Evolutionary conservation across 805 yeast genomes (phyloP).

Genomic region (Cyberlindnera lachancei): DNA sequence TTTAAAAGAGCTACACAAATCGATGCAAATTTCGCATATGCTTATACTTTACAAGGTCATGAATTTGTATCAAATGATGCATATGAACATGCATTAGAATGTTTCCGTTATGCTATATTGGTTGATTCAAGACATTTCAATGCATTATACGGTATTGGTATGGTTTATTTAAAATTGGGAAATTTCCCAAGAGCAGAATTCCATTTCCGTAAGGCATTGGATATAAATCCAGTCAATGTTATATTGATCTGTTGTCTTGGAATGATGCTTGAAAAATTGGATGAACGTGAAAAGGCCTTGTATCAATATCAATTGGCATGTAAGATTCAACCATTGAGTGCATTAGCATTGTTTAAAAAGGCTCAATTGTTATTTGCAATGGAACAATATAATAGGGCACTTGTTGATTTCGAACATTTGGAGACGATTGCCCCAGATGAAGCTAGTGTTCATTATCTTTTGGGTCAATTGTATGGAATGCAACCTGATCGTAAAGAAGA

Average conservation of each 20-base stretch:
- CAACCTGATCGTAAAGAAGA: slow-evolving; percentile 63
- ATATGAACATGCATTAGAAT: slow-evolving; percentile 78
- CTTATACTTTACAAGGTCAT: slow-evolving; percentile 90
- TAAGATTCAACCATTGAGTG: slow-evolving; percentile 75
- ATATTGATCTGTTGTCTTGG: slow-evolving; percentile 91
- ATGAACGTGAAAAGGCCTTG: slow-evolving; percentile 63
- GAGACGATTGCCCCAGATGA: slow-evolving; percentile 85
- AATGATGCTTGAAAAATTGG: slow-evolving; percentile 77
- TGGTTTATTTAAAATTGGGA: slow-evolving; percentile 84
- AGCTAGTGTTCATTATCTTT: slow-evolving; percentile 82
- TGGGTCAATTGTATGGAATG: slow-evolving; percentile 80
- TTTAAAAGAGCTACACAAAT: slow-evolving; percentile 71
- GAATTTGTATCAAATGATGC: slow-evolving; percentile 86
- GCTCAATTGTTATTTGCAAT: slow-evolving; percentile 73
- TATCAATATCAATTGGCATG: slow-evolving; percentile 78
- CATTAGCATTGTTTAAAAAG: slow-evolving; percentile 80
- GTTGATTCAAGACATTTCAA: slow-evolving; percentile 82
- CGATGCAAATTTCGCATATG: slow-evolving; percentile 70
- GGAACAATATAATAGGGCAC: slow-evolving; percentile 65
- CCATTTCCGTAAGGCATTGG: slow-evolving; percentile 80
- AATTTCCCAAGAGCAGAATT: slow-evolving; percentile 76
- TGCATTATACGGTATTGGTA: slow-evolving; percentile 93
- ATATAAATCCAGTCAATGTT: slow-evolving; percentile 84
- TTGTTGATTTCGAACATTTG: slow-evolving; percentile 65
- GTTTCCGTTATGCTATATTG: slow-evolving; percentile 71